phyloP scores from a whole-genome alignment of 805 yeast genomes.

The Starmerella bombi region DNA sequence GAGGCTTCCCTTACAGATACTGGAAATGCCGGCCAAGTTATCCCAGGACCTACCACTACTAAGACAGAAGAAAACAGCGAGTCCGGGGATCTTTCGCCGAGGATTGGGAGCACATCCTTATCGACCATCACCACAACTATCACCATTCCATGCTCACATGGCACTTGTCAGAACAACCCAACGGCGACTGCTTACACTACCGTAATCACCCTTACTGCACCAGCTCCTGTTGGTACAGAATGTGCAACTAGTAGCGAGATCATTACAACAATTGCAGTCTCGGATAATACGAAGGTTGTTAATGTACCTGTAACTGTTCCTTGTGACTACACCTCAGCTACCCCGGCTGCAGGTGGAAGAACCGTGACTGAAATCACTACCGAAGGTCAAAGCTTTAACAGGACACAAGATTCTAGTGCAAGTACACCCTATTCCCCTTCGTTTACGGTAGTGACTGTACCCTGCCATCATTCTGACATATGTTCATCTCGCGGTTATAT shows the following conservation, averaged over 20 bases:
- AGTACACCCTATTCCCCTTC: neutral
- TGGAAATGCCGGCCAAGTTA: neutral
- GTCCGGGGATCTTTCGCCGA: neutral
- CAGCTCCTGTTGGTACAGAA: conserved; percentile 4
- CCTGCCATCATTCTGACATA: conserved; percentile 7
- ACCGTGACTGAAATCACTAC: neutral
- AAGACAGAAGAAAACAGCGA: neutral
- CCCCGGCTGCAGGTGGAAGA: neutral
- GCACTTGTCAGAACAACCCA: conserved; percentile 6
- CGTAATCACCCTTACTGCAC: conserved; percentile 8
- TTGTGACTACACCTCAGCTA: neutral
- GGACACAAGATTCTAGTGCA: neutral
- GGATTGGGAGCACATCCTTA: neutral
- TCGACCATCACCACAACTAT: conserved; percentile 10
- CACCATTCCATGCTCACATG: conserved; percentile 13
- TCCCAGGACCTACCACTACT: neutral
- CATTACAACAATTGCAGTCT: neutral
- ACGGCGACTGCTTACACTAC: conserved; percentile 12
- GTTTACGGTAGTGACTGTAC: conserved; percentile 4
- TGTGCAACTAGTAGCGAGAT: neutral
- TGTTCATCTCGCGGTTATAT: conserved; percentile 7
- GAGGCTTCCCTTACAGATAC: neutral
- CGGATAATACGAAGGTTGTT: neutral
- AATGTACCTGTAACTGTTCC: conserved; percentile 7
- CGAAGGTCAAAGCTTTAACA: neutral